phyloP scores from a whole-genome alignment of 176 grass and related monocot genomes.

The Ensete glaucum region DNA sequence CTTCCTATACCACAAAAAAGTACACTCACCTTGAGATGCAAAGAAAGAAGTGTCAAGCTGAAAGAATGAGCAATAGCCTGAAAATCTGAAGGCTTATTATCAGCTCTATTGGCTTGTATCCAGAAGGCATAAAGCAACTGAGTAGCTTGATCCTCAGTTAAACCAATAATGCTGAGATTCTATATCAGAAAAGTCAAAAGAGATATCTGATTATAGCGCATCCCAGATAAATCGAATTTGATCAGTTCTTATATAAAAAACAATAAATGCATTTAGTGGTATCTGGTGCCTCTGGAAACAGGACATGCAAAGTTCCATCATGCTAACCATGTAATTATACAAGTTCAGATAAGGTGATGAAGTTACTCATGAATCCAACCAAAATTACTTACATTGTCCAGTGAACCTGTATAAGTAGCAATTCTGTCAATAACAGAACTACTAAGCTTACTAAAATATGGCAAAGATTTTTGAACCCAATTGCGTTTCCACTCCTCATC shows the following conservation, averaged over 20 bases:
- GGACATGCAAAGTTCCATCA: too few relatives aligned
- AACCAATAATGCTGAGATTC: slow-evolving; percentile 49
- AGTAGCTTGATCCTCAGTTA: slow-evolving; percentile 84
- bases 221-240: neutral
- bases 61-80: slow-evolving; percentile 90
- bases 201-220: neutral
- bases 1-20: neutral
- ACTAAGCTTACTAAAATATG: slow-evolving; percentile 80
- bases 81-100: slow-evolving; percentile 88
- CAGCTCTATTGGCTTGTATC: slow-evolving; percentile 69
- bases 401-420: slow-evolving; percentile 32
- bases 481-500: slow-evolving; percentile 55
- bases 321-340: too few relatives aligned
- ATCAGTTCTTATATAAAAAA: neutral
- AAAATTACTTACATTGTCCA: slow-evolving; percentile 34
- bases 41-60: slow-evolving; percentile 68
- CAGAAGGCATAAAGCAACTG: slow-evolving; percentile 84
- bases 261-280: neutral
- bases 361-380: neutral
- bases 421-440: slow-evolving; percentile 63
- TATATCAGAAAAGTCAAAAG: slow-evolving; percentile 26
- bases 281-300: neutral
- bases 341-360: neutral
- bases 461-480: slow-evolving; percentile 48
- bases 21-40: slow-evolving; percentile 47